Evolutionary conservation across 768 basidiomycete genomes (phyloP).

Genomic region (Termitomyces sp.): DNA sequence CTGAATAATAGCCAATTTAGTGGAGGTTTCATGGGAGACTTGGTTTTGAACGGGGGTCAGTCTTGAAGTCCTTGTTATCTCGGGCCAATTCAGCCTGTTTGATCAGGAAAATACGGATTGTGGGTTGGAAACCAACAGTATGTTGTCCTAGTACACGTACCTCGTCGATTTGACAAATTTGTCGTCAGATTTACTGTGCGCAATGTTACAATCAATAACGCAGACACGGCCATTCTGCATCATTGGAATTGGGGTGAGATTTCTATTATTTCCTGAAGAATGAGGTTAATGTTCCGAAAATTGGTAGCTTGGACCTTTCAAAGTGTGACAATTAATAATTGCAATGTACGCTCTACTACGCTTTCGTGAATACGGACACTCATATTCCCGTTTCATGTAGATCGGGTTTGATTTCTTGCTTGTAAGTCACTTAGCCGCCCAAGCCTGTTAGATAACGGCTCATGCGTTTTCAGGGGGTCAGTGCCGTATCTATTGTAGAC

Average conservation of each 20-base stretch:
- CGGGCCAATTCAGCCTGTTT: not conserved
- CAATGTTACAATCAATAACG: slow-evolving; percentile 47
- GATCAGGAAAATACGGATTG: slow-evolving; percentile 61
- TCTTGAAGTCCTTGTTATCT: slow-evolving; percentile 5
- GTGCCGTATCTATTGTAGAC: slow-evolving; percentile 62
- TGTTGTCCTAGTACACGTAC: slow-evolving; percentile 15
- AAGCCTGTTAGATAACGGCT: not conserved
- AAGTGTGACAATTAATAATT: slow-evolving; percentile 36
- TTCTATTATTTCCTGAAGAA: not conserved
- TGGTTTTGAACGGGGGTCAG: slow-evolving; percentile 48
- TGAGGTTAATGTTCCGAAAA: not conserved
- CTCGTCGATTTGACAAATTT: not conserved
- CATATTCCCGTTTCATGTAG: not conserved
- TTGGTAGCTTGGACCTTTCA: slow-evolving; percentile 45
- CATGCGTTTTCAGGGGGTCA: slow-evolving; percentile 39
- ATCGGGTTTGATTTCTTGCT: slow-evolving; percentile 15
- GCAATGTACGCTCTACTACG: slow-evolving; percentile 28
- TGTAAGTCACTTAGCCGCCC: not conserved
- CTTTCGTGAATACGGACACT: not conserved
- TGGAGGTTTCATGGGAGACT: slow-evolving; percentile 54
- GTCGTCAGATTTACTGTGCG: slow-evolving; percentile 54
- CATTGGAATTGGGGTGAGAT: slow-evolving; percentile 21
- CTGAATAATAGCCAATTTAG: slow-evolving; percentile 14
- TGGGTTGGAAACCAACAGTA: slow-evolving; percentile 81
- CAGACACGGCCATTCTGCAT: slow-evolving; percentile 21